phyloP scores from a whole-genome alignment of 2,329 filamentous ascomycete species.

The Colletotrichum falcatum region DNA sequence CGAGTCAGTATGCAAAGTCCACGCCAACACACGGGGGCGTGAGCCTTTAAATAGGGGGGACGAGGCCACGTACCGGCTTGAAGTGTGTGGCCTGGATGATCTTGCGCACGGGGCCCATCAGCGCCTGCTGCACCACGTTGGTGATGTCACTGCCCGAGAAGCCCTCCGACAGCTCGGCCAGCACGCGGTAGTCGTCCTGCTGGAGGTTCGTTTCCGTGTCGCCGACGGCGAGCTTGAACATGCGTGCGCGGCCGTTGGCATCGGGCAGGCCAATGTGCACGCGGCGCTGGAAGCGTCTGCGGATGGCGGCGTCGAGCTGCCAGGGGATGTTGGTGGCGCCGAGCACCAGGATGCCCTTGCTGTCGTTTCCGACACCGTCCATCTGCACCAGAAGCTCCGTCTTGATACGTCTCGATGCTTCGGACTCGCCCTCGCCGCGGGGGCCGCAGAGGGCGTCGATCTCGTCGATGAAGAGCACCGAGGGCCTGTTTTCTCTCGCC shows the following conservation, averaged over 20 bases:
- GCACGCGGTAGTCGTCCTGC: slow-evolving; percentile 79
- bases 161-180: slow-evolving; percentile 87
- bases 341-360: slow-evolving; percentile 91
- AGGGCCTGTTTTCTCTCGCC: slow-evolving; percentile 97
- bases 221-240: slow-evolving; percentile 97
- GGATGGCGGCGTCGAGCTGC: slow-evolving; percentile 96
- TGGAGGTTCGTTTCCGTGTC: slow-evolving; percentile 89
- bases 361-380: slow-evolving; percentile 98
- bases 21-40: too few species aligned
- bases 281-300: slow-evolving; percentile 93
- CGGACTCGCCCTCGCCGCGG: slow-evolving; percentile 93
- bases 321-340: slow-evolving; percentile 99
- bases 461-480: slow-evolving; percentile 99
- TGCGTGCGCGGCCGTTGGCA: slow-evolving; percentile 84
- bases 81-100: slow-evolving; percentile 99
- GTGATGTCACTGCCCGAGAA: slow-evolving; percentile 97
- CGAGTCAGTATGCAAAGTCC: slow-evolving; percentile 36
- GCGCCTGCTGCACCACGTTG: slow-evolving; percentile 93
- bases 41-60: background rate
- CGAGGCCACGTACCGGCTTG: slow-evolving; percentile 75
- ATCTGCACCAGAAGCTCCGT: slow-evolving; percentile 98
- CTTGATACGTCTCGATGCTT: slow-evolving; percentile 97
- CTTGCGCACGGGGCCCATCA: slow-evolving; percentile 97
- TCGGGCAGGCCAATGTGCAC: slow-evolving; percentile 97
- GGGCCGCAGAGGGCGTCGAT: slow-evolving; percentile 97